phyloP scores from a whole-genome alignment of 805 yeast species.

The Cyberlindnera xylosilytica region DNA sequence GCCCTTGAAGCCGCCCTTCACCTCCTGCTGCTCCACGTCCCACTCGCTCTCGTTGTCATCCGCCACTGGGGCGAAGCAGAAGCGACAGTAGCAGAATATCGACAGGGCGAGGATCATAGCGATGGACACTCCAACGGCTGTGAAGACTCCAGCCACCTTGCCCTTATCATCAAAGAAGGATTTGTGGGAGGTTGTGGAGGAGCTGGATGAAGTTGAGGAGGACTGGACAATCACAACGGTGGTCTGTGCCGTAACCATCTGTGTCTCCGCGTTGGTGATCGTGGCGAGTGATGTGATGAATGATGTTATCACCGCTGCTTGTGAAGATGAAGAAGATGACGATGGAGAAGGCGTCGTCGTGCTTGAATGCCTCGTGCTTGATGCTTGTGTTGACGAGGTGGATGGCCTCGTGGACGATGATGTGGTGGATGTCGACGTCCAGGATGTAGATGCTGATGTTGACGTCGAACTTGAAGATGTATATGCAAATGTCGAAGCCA shows the following conservation, averaged over 20 bases:
- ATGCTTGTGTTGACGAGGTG: conserved; percentile 10
- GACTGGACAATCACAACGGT: conserved; percentile 12
- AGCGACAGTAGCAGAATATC: conserved; percentile 39
- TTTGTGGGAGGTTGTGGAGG: conserved; percentile 6
- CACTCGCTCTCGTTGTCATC: conserved; percentile 15
- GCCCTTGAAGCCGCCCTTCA: conserved; percentile 3
- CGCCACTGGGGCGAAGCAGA: neutral
- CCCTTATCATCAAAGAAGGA: conserved; percentile 64
- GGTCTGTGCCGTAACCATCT: conserved; percentile 12
- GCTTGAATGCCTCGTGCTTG: neutral
- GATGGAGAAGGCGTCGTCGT: conserved; percentile 7
- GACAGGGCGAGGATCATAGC: conserved; percentile 42
- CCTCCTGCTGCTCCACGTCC: conserved; percentile 9
- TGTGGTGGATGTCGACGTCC: conserved; percentile 7
- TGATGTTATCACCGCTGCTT: conserved; percentile 14
- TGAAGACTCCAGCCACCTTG: conserved; percentile 77
- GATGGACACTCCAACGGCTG: conserved; percentile 66
- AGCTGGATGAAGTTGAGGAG: conserved; percentile 8
- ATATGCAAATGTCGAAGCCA: conserved; percentile 11
- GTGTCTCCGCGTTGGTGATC: conserved; percentile 11
- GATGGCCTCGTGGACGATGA: conserved; percentile 1
- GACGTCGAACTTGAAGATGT: conserved; percentile 9
- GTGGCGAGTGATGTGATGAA: conserved; percentile 11
- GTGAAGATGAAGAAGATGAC: conserved; percentile 12
- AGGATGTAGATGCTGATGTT: conserved; percentile 9